Evolutionary conservation across 1,284 basidiomycete species (phyloP).

Genomic region (Fistulina hepatica): DNA sequence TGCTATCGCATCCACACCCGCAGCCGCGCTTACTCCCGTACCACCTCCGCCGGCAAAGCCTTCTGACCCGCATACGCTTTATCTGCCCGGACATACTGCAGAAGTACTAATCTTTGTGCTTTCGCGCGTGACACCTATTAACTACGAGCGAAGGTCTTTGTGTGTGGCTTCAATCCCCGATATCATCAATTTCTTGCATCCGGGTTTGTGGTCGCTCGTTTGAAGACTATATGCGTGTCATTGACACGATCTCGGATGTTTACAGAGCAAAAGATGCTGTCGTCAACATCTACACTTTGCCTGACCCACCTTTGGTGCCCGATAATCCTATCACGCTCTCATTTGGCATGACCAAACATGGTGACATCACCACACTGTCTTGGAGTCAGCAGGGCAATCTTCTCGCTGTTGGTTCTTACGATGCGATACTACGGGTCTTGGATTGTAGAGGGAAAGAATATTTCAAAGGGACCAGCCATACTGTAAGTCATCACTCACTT

Average conservation of each 20-base stretch:
- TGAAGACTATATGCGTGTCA: slow-evolving; percentile 4
- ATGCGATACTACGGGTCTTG: slow-evolving; percentile 56
- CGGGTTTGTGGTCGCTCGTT: slow-evolving; percentile 37
- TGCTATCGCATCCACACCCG: too few relatives aligned
- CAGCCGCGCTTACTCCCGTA: too few relatives aligned
- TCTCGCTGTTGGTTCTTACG: slow-evolving; percentile 68
- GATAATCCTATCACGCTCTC: slow-evolving; percentile 37
- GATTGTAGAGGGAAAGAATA: slow-evolving; percentile 45
- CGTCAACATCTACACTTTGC: slow-evolving; percentile 57
- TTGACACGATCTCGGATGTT: not conserved
- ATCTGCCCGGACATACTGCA: slow-evolving; percentile 48
- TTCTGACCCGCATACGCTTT: too few relatives aligned
- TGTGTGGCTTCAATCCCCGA: slow-evolving; percentile 69
- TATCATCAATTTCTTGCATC: slow-evolving; percentile 55
- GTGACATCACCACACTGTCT: slow-evolving; percentile 60
- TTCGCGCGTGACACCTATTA: slow-evolving; percentile 1
- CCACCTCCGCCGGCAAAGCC: too few relatives aligned
- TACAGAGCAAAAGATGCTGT: slow-evolving; percentile 65
- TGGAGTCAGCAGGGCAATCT: slow-evolving; percentile 64
- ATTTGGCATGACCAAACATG: slow-evolving; percentile 34
- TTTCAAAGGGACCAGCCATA: slow-evolving; percentile 48
- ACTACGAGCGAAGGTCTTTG: slow-evolving; percentile 49
- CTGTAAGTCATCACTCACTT: slow-evolving; percentile 33
- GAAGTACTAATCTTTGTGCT: slow-evolving; percentile 35
- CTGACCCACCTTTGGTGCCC: slow-evolving; percentile 24